Evolutionary conservation across 2,329 filamentous ascomycete species (phyloP).

Genomic region (Geoglossum cookeanum): DNA sequence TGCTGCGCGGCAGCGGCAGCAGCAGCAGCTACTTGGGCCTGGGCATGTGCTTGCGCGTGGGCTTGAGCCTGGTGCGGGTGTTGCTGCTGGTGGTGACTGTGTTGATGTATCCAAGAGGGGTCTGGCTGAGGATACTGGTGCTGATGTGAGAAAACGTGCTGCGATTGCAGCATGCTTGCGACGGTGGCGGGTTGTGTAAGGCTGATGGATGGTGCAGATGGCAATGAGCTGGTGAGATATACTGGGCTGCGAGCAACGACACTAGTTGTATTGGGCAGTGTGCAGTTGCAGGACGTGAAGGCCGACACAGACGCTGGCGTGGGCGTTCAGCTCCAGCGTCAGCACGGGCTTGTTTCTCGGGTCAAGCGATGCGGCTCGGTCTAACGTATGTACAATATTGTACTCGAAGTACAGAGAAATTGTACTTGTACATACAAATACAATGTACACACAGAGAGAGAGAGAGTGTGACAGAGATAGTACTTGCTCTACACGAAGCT

Average conservation of each 20-base stretch:
- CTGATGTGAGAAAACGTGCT: conserved; percentile 48
- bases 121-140: conserved; percentile 45
- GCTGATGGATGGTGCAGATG: not conserved
- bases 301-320: not conserved
- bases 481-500: too few species aligned
- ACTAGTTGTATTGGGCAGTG: not conserved
- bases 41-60: conserved; percentile 26
- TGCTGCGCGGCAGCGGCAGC: conserved; percentile 21
- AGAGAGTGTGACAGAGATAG: too few species aligned
- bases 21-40: conserved; percentile 30
- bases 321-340: not conserved
- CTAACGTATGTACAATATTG: not conserved
- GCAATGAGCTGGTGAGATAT: not conserved
- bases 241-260: not conserved
- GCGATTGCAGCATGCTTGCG: conserved; percentile 38
- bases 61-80: conserved; percentile 25
- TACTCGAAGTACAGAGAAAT: too few species aligned
- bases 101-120: conserved; percentile 47
- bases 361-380: not conserved
- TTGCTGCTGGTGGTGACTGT: conserved; percentile 33
- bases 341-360: not conserved
- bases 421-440: too few species aligned
- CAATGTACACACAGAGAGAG: too few species aligned
- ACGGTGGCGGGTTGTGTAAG: not conserved
- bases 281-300: not conserved